Conservation (phyloP, 768 basidiomycete genomes). For the Podaxis sp. region DNA sequence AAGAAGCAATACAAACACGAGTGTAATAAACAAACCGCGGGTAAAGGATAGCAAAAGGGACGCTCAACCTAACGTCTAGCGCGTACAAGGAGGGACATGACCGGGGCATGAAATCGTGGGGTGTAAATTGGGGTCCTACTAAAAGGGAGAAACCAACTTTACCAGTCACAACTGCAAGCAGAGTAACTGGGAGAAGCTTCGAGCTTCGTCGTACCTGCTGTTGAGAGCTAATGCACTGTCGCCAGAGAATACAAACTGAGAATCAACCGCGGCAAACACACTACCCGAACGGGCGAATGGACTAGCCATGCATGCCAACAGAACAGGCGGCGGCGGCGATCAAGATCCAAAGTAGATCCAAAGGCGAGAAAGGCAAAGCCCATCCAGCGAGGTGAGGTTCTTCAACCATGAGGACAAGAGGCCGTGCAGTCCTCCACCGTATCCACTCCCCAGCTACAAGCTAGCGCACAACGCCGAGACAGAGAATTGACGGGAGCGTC, state of each 20-base stretch:
- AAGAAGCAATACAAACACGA: constrained; percentile 8
- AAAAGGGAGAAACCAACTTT: not conserved
- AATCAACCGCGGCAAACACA: constrained; percentile 23
- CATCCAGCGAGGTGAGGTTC: not conserved
- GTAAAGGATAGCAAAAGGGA: not conserved
- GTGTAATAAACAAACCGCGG: not conserved
- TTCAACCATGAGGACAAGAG: constrained; percentile 1
- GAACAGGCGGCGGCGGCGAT: constrained; percentile 3
- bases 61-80: constrained; percentile 12
- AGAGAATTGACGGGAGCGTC: constrained; percentile 9
- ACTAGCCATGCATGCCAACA: constrained; percentile 34
- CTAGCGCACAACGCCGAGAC: constrained; percentile 9
- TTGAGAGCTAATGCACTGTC: constrained; percentile 16
- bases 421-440: not conserved
- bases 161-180: constrained; percentile 9
- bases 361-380: not conserved
- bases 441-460: not conserved
- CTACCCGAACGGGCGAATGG: constrained; percentile 26
- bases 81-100: constrained; percentile 8
- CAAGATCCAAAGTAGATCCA: not conserved
- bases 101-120: constrained; percentile 10
- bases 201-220: constrained; percentile 24
- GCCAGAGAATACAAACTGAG: constrained; percentile 7
- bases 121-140: not conserved
- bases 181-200: constrained; percentile 25